phyloP scores from a whole-genome alignment of 2,329 filamentous ascomycete species.

The Beauveria medogensis region DNA sequence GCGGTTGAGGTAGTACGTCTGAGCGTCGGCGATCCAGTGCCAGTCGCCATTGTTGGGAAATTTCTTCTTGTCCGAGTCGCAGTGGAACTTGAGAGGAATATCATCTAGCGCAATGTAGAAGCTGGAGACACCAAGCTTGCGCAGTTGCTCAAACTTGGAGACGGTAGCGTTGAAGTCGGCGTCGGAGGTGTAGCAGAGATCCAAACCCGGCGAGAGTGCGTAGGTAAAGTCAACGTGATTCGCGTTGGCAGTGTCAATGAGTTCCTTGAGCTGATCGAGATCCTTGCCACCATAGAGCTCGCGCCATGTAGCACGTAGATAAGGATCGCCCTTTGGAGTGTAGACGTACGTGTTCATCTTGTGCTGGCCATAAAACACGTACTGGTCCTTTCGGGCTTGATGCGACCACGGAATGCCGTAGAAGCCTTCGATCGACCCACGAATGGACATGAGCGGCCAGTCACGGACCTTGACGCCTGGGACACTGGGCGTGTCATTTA shows the following conservation, averaged over 20 bases:
- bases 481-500: neutral
- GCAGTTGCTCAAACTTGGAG: conserved; percentile 14
- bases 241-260: conserved; percentile 13
- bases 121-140: conserved; percentile 12
- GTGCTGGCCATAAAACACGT: conserved; percentile 13
- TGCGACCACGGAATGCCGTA: conserved; percentile 16
- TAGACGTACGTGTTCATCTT: conserved; percentile 16
- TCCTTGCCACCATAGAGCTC: conserved; percentile 11
- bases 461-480: conserved; percentile 12
- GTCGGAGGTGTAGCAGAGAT: conserved; percentile 14
- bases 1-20: conserved; percentile 13
- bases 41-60: conserved; percentile 8
- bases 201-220: conserved; percentile 13
- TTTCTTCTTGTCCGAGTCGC: conserved; percentile 9
- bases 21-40: conserved; percentile 9
- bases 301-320: conserved; percentile 11
- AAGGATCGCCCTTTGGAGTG: conserved; percentile 12
- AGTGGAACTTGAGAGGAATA: conserved; percentile 13
- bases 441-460: conserved; percentile 15
- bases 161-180: conserved; percentile 13
- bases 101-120: conserved; percentile 15
- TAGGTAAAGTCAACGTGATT: conserved; percentile 15
- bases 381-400: conserved; percentile 14
- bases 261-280: conserved; percentile 13
- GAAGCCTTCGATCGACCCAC: conserved; percentile 15